Evolutionary conservation across 139 green algal genomes (phyloP), one percentile per base, ranked within the genome.

Genomic region (Tetradesmus obliquus): DNA sequence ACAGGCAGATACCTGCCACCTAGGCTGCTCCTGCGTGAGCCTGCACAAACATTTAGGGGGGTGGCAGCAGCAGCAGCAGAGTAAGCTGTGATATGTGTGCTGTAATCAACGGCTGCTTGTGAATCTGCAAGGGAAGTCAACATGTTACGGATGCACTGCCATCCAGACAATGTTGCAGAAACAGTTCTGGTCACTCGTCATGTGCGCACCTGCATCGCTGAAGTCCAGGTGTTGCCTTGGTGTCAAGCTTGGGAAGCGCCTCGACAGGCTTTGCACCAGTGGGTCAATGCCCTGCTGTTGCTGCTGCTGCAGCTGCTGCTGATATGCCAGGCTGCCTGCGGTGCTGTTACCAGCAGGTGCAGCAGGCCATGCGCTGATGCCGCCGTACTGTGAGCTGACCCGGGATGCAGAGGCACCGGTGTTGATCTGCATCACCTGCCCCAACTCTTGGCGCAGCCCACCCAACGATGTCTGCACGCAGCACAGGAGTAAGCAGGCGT

Each of bases 381-480:
- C 85, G 60, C 55, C 17, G 66, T 51, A 62, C 84, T 88, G 74
- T 5, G 74, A 82, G 24, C 66, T 55, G 76, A 82, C 24, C n/a
- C 76, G 80, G 45, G 80, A n/a, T 85, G 80, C 51, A 10, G 51
- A 24, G 80, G 51, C 51, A 45, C 15, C 62, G 12, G 85, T 79
- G 22, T 82, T 82, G 5, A 89, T 54, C 13, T 89, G 62, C 32
- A 66, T 89, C 13, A 89, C 85, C 51, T 55, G 53, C 19, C 71
- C 85, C 5, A 89, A 66, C 66, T 89, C 85, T 24, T 89, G 85
- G 7, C 85, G 55, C 32, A 89, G 32, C 17, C 66, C 85, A 1
- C 85, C 85, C 12, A 89, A 66, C 6, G 85, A 89, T n/a, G 55
- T 89, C 85, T 89, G 85, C 85, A 82, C 22, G 15, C 2, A 54